These are phyloP conservation scores for Aspergillus hancockii DNA, from an alignment of 495 filamentous ascomycete species.

Conservation along the genomic window DNA sequence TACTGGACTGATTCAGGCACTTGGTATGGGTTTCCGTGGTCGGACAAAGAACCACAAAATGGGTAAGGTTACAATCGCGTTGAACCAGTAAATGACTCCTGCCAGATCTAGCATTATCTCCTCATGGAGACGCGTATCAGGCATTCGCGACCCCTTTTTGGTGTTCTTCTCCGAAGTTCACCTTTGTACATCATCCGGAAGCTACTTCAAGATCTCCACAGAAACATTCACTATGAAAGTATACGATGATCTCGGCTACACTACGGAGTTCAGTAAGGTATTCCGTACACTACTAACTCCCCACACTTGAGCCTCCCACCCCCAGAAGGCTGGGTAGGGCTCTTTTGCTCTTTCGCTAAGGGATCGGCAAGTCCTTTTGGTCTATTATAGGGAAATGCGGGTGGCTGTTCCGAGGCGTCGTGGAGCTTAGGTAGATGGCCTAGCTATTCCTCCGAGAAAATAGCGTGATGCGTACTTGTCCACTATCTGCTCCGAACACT, in stretches of 20 bases:
- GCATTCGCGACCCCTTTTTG: background rate
- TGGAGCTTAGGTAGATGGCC: background rate
- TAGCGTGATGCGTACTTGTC: background rate
- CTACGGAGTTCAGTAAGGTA: slow-evolving; percentile 4
- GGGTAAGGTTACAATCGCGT: background rate
- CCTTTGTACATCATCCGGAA: background rate
- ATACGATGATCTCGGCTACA: slow-evolving; percentile 17
- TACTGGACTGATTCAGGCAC: background rate
- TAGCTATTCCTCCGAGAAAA: background rate
- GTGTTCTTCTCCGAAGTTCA: background rate
- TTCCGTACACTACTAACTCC: slow-evolving; percentile 2
- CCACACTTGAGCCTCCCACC: slow-evolving; percentile 23
- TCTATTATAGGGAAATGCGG: slow-evolving; percentile 2
- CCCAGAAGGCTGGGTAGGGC: slow-evolving; percentile 8
- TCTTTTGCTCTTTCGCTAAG: slow-evolving; percentile 3
- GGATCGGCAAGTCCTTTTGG: slow-evolving; percentile 17
- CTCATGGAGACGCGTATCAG: background rate
- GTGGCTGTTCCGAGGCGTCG: slow-evolving; percentile 5
- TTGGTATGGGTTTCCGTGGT: background rate
- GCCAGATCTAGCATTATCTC: background rate
- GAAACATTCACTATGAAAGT: background rate
- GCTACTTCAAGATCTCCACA: slow-evolving; percentile 4
- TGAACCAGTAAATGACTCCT: background rate
- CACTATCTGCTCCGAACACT: background rate
- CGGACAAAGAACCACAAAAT: background rate